A percentile compares a stretch with the other conserved stretches of the same genome.
Conservation (phyloP, 129 eudicot species). For the Artemisia annua region DNA sequence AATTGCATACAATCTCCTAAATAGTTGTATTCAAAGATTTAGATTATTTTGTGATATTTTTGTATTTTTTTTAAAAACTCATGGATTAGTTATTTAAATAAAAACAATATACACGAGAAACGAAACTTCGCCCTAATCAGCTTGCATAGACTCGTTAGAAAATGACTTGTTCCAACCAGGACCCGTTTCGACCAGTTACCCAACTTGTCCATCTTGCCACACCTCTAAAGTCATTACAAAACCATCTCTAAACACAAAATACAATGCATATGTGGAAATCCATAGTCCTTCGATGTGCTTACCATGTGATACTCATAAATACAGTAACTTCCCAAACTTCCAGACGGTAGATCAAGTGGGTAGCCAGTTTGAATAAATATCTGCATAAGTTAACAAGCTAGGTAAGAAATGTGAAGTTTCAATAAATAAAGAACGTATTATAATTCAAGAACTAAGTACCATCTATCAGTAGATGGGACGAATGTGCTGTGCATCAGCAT, state of each 20-base stretch:
- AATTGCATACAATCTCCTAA: too few relatives aligned
- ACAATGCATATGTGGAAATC: conserved; percentile 13
- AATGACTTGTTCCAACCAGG: too few relatives aligned
- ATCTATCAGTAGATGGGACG: conserved; percentile 29
- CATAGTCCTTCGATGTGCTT: conserved; percentile 20
- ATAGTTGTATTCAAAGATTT: too few relatives aligned
- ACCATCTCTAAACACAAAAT: conserved; percentile 2
- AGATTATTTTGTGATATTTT: too few relatives aligned
- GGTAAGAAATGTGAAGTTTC: conserved; percentile 1
- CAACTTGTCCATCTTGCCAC: neutral
- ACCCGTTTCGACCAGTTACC: neutral
- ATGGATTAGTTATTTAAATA: too few relatives aligned
- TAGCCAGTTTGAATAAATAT: conserved; percentile 98
- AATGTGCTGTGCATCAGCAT: conserved; percentile 24
- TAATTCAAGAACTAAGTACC: conserved; percentile 27
- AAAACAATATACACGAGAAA: too few relatives aligned
- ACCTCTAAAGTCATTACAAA: neutral
- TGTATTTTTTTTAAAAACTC: too few relatives aligned
- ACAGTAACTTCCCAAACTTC: conserved; percentile 99
- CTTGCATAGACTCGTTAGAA: too few relatives aligned
- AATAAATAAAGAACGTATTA: neutral
- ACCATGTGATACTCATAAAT: conserved; percentile 99
- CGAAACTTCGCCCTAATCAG: too few relatives aligned
- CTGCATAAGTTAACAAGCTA: conserved; percentile 43
- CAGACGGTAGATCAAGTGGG: conserved; percentile 99